A percentile compares a stretch with the other conserved stretches of the same genome.
phyloP scores from a whole-genome alignment of 495 filamentous ascomycete species.

The Penicillium odoratum region DNA sequence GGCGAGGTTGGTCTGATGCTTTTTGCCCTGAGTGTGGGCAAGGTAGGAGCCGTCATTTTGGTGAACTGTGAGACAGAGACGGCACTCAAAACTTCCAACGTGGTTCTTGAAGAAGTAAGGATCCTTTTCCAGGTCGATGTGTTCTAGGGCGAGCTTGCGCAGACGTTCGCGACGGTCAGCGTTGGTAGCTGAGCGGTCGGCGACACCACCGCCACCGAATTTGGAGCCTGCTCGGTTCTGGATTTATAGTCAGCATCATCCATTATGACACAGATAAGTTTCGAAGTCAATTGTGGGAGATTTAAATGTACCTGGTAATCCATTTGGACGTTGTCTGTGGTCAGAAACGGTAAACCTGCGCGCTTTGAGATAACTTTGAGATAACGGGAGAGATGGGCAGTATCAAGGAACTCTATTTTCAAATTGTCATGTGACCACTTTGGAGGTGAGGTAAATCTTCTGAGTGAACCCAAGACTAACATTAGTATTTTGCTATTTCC shows the following conservation, averaged over 20 bases:
- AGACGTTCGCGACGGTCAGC: slow-evolving; percentile 96
- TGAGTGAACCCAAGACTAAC: too few species aligned
- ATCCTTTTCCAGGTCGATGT: slow-evolving; percentile 98
- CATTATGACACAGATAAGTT: too few species aligned
- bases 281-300: neutral
- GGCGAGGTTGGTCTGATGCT: slow-evolving; percentile 99
- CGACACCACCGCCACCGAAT: slow-evolving; percentile 96
- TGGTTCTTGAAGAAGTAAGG: slow-evolving; percentile 99
- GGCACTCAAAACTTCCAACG: slow-evolving; percentile 96
- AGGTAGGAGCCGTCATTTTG: slow-evolving; percentile 99
- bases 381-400: slow-evolving; percentile 6
- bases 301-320: slow-evolving; percentile 56
- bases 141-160: slow-evolving; percentile 96
- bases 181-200: slow-evolving; percentile 89
- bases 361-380: slow-evolving; percentile 11
- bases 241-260: slow-evolving; percentile 13
- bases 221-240: slow-evolving; percentile 97
- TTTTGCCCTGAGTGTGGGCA: slow-evolving; percentile 96
- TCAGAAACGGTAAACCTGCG: slow-evolving; percentile 21
- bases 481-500: neutral
- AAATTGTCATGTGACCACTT: neutral
- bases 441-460: neutral
- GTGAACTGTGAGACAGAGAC: slow-evolving; percentile 97
- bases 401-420: neutral
- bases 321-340: slow-evolving; percentile 38